These are phyloP conservation scores for Schwanniomyces vanrijiae DNA, from an alignment of 805 yeast genomes.

Conservation along the genomic window DNA sequence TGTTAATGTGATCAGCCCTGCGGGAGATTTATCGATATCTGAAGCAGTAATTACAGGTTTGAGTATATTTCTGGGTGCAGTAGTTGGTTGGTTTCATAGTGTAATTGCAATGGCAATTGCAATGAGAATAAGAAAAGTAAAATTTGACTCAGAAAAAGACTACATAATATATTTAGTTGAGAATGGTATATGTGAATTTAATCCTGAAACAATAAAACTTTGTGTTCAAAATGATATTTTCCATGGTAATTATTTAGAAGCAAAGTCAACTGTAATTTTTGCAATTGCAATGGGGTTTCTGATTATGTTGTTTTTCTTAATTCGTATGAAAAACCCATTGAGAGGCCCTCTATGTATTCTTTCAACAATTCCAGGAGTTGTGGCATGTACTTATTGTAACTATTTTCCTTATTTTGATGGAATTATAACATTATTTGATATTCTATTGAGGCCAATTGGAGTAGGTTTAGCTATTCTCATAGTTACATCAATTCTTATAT, in stretches of 20 bases:
- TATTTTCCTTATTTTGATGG: conserved; percentile 29
- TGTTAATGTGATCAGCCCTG: conserved; percentile 22
- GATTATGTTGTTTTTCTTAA: conserved; percentile 21
- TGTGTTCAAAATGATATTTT: conserved; percentile 22
- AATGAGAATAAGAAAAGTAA: conserved; percentile 20
- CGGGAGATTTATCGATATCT: conserved; percentile 29
- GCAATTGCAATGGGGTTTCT: conserved; percentile 22
- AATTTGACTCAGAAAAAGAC: conserved; percentile 19
- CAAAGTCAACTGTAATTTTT: conserved; percentile 19
- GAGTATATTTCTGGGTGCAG: conserved; percentile 12
- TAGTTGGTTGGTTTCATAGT: conserved; percentile 23
- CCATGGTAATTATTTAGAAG: conserved; percentile 24
- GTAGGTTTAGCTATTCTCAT: conserved; percentile 21
- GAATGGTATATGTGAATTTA: conserved; percentile 26
- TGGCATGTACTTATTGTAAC: conserved; percentile 23
- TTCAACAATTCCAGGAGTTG: conserved; percentile 20
- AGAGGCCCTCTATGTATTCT: conserved; percentile 18
- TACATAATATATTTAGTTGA: conserved; percentile 11
- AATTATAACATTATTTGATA: conserved; percentile 11
- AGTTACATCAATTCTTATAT: conserved; percentile 17
- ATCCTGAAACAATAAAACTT: conserved; percentile 7
- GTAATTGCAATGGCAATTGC: conserved; percentile 25
- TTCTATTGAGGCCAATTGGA: conserved; percentile 24
- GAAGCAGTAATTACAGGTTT: conserved; percentile 15
- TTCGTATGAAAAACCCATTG: conserved; percentile 16